Evolutionary conservation across 148 eudicot genomes (phyloP).

Genomic region (Hydrangea macrophylla): DNA sequence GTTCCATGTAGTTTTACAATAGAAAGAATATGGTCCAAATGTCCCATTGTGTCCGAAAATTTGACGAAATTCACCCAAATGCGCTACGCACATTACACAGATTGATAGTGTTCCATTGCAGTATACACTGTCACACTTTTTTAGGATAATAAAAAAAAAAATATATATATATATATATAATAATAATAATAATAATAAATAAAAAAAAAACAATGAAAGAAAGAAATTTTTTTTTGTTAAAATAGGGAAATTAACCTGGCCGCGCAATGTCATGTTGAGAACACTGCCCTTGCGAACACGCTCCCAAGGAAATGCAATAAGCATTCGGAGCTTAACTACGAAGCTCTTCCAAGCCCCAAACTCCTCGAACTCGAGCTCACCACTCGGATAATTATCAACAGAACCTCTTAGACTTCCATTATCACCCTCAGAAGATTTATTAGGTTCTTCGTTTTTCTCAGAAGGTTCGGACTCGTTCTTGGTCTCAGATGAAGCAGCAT

Average conservation of each 20-base stretch:
- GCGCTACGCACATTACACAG: too few species aligned
- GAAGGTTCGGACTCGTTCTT: background rate
- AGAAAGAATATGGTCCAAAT: too few species aligned
- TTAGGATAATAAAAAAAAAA: too few species aligned
- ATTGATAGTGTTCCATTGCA: too few species aligned
- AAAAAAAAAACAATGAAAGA: too few species aligned
- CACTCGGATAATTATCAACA: slow-evolving; percentile 56
- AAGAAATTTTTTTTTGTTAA: too few species aligned
- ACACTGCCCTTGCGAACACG: slow-evolving; percentile 76
- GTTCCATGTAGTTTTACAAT: too few species aligned
- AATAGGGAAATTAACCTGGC: too few species aligned
- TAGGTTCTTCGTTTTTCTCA: slow-evolving; percentile 5
- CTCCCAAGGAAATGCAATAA: slow-evolving; percentile 81
- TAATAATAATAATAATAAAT: background rate
- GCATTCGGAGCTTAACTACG: slow-evolving; percentile 63
- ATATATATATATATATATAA: too few species aligned
- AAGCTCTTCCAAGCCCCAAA: slow-evolving; percentile 56
- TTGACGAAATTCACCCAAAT: too few species aligned
- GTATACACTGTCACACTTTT: too few species aligned
- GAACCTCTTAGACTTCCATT: slow-evolving; percentile 6
- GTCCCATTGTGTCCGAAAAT: too few species aligned
- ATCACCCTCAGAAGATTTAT: background rate
- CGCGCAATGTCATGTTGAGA: slow-evolving; percentile 74
- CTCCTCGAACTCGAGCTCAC: slow-evolving; percentile 62
- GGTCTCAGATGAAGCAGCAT: slow-evolving; percentile 11